Base-by-base conservation (phyloP, 2,329 filamentous ascomycete species). In the Herpotrichia juniperi region DNA sequence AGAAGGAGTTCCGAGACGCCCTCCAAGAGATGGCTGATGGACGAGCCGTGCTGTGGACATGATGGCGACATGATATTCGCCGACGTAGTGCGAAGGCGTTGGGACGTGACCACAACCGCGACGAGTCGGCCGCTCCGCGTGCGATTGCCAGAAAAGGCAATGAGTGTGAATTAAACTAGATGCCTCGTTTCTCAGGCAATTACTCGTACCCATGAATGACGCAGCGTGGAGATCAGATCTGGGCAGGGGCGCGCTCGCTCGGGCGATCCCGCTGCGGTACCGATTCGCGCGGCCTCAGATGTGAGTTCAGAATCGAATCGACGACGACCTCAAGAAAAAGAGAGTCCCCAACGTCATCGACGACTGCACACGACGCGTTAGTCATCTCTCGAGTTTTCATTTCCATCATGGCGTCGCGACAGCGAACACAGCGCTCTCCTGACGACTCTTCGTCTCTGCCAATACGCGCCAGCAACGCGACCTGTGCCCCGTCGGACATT, bases 401-500 rank as follows among this genome's bases (percentile, higher is more conserved):
- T 19, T 17, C 12, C 40, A 51, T 19, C 46, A 54, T 57, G 46
- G 46, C 28, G 40, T 25, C 48, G 21, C 46, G 16, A 42, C 53
- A 44, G 47, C 53, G 30, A 28, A 3, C n/a, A 4, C 28, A n/a
- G 12, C 32, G n/a, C 21, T 26, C 32, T 42, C n/a, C 28, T 49
- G 3, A 10, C 25, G 28, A 11, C 14, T 35, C 32, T 35, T 26
- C 45, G 7, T 17, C 45, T 25, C 21, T 24, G 9, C 30, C 30
- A 12, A 42, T 28, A 9, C 6, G 11, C 4, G 12, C 39, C 45
- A n/a, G 48, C 42, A 30, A 53, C 45, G 44, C 48, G 43, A 49
- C 51, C 22, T 48, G 44, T 45, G 25, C 25, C 26, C 9, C 30
- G 34, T 45, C 51, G 50, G 54, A 53, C 54, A 62, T 67, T 67